Conservation (phyloP, 768 basidiomycete genomes). For the Clathrus columnatus region DNA sequence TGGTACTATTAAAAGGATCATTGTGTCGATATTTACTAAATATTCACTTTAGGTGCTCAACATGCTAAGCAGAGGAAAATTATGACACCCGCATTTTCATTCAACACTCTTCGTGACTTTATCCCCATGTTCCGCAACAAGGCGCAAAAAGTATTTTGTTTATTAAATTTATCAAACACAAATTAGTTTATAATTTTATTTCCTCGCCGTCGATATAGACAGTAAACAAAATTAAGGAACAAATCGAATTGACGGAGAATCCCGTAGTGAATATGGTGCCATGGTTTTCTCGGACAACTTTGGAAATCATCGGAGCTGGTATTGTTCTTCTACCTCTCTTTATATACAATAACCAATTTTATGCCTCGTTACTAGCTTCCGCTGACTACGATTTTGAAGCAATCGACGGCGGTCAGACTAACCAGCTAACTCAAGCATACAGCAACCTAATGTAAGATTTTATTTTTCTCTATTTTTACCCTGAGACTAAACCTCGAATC, state of each 20-base stretch:
- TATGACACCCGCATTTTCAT: constrained; percentile 22
- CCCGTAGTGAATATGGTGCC: constrained; percentile 16
- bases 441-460: not conserved
- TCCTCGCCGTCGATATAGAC: constrained; percentile 13
- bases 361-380: not conserved
- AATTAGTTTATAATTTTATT: not conserved
- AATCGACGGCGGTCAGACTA: constrained; percentile 7
- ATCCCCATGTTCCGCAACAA: constrained; percentile 19
- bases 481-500: not conserved
- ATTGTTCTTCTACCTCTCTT: not conserved
- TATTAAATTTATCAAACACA: no score
- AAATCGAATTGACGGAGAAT: constrained; percentile 10
- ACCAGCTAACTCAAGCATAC: not conserved
- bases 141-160: constrained; percentile 13
- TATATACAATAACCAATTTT: not conserved
- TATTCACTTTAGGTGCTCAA: constrained; percentile 13
- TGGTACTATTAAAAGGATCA: constrained; percentile 11
- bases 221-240: constrained; percentile 18
- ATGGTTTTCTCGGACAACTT: constrained; percentile 19
- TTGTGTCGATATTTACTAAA: not conserved
- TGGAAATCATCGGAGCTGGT: constrained; percentile 25
- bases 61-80: constrained; percentile 24
- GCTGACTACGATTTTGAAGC: constrained; percentile 18
- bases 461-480: not conserved
- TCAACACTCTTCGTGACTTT: constrained; percentile 19